phyloP scores from a whole-genome alignment of 2,329 filamentous ascomycete genomes.

The Neonectria magnoliae region DNA sequence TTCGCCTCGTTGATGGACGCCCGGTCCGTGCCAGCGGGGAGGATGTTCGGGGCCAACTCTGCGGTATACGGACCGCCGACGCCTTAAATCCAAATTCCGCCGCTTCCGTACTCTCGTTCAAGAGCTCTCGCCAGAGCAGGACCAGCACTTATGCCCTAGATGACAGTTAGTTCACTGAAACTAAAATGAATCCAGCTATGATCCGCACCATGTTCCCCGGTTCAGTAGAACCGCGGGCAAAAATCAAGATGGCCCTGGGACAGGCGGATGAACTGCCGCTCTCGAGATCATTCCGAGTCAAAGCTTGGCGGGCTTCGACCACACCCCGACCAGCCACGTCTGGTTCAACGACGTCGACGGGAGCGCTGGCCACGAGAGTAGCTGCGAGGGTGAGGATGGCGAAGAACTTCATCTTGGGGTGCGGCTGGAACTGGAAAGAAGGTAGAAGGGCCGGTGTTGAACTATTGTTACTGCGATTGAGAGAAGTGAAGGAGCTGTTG shows the following conservation, averaged over 20 bases:
- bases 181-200: no score
- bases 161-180: background rate
- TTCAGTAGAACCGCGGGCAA: slow-evolving; percentile 52
- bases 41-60: slow-evolving; percentile 47
- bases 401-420: background rate
- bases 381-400: background rate
- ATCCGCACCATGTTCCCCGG: slow-evolving; percentile 50
- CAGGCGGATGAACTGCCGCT: slow-evolving; percentile 44
- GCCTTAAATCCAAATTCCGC: slow-evolving; percentile 54
- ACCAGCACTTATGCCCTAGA: slow-evolving; percentile 45
- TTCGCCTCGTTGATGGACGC: slow-evolving; percentile 54
- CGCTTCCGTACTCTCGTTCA: slow-evolving; percentile 37
- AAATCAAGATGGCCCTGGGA: slow-evolving; percentile 52
- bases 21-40: slow-evolving; percentile 49
- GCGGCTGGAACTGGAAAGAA: no score
- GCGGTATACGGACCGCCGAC: slow-evolving; percentile 54
- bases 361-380: background rate
- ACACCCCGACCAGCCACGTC: background rate
- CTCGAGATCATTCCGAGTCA: slow-evolving; percentile 41
- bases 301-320: background rate
- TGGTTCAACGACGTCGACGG: background rate
- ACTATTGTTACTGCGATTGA: background rate
- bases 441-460: background rate
- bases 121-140: slow-evolving; percentile 44
- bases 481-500: background rate